Percentiles rank a stretch among this genome's conserved stretches.
phyloP scores from a whole-genome alignment of 371 early-diverging fungal genomes.

The Haplosporangium sp. region DNA sequence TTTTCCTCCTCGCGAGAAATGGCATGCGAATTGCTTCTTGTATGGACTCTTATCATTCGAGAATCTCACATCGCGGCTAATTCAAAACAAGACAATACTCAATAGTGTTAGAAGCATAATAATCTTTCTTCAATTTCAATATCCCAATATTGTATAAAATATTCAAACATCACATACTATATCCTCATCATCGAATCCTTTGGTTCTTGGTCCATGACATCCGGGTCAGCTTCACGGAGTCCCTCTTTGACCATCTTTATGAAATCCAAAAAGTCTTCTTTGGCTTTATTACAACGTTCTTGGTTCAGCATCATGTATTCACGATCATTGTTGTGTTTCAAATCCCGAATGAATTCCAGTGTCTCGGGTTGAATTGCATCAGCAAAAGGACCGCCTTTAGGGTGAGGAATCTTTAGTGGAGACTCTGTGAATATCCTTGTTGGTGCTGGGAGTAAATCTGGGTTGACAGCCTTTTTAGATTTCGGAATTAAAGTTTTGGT shows the following conservation, averaged over 20 bases:
- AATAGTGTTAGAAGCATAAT: no score
- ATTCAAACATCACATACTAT: conserved; percentile 38
- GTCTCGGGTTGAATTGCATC: conserved; percentile 66
- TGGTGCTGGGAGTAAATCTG: conserved; percentile 22
- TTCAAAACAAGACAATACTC: background rate
- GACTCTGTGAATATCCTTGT: conserved; percentile 28
- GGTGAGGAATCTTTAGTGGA: conserved; percentile 54
- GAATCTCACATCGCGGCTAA: conserved; percentile 69
- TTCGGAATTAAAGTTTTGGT: background rate
- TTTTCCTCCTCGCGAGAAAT: conserved; percentile 64
- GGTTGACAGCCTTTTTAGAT: background rate
- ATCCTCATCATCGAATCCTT: conserved; percentile 65
- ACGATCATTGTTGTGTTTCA: conserved; percentile 65
- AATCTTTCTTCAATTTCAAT: no score
- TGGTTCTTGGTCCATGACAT: conserved; percentile 60
- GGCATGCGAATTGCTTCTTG: conserved; percentile 60
- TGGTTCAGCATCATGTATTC: conserved; percentile 62
- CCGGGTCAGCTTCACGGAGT: conserved; percentile 60
- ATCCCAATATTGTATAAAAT: background rate
- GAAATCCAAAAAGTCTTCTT: conserved; percentile 66
- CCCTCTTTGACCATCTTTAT: conserved; percentile 60
- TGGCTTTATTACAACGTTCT: conserved; percentile 56
- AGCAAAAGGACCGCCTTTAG: conserved; percentile 61
- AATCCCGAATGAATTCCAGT: conserved; percentile 62
- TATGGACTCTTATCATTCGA: conserved; percentile 69